Base-by-base conservation (phyloP, 768 basidiomycete genomes). In the Boletus rex-veris region DNA sequence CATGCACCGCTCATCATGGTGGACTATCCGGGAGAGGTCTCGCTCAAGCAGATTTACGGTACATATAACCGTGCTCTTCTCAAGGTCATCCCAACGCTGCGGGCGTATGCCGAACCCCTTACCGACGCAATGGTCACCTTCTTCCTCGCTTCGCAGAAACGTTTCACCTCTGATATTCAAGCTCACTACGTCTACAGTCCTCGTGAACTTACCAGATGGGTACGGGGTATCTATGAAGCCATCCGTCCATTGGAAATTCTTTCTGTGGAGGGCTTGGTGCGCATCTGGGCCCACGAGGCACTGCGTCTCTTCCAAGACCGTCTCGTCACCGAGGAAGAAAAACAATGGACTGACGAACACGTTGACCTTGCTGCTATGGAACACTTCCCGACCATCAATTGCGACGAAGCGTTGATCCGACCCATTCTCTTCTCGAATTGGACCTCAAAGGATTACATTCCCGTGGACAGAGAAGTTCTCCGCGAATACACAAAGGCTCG, bases 171-270 rank as follows among this genome's bases (percentile, higher is more conserved):
- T 19, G 96, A 98, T 66, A 73, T 87, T n/a, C 97, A 99, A 71
- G 97, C 96, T 0, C 97, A 99, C 70, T 99, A 99, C 69, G 90
- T 99, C 40, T 99, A 99, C 80, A 91, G 88, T 78, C 97, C 97
- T 63, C 92, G 97, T 79, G 97, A 99, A 69, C 84, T 99, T 28
- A 98, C 97, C 2, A 84, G 97, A 48, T 99, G 97, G 97, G 84
- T 92, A 35, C 84, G 97, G 57, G 97, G 97, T 64, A 89, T 99
- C 54, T 98, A 96, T 66, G 97, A 98, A 70, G 94, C 97, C 10
- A 90, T 99, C 54, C 85, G 86, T 28, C 96, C 97, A 7, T 74
- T 99, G 49, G 97, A 98, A 71, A 84, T 85, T n/a, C 77, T 99
- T 28, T 85, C 91, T 7, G 86, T 96, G 7, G 96, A 99, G 64